Conservation (phyloP, 2,329 filamentous ascomycete species). For the Blastomyces emzantsi region DNA sequence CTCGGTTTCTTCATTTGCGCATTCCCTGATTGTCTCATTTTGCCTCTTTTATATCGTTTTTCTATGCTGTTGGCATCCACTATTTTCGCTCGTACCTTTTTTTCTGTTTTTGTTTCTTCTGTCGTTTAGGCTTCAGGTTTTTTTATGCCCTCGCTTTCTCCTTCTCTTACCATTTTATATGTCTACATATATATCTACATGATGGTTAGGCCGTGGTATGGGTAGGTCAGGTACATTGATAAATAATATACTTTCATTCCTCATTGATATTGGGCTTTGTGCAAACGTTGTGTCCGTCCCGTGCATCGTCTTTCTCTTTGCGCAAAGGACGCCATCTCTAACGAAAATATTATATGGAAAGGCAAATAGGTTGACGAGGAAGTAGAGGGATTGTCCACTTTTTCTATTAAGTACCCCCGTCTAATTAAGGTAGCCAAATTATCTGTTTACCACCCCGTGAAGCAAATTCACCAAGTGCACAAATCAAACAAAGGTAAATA, state of each 20-base stretch:
- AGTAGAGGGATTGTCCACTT: background rate
- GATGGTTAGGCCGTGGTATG: constrained; percentile 1
- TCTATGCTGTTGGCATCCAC: background rate
- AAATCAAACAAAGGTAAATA: background rate
- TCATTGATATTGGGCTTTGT: background rate
- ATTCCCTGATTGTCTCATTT: background rate
- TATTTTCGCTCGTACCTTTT: background rate
- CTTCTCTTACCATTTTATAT: background rate
- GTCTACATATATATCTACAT: background rate
- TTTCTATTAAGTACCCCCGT: background rate
- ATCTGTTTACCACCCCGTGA: background rate
- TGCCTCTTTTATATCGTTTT: constrained; percentile 1
- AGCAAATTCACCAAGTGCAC: background rate
- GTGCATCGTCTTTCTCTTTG: background rate
- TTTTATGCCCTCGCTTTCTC: background rate
- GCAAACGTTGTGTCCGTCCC: background rate
- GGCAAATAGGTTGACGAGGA: background rate
- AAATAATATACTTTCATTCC: constrained; percentile 6
- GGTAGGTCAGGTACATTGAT: constrained; percentile 6
- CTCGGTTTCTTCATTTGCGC: background rate
- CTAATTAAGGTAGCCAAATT: background rate
- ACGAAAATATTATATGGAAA: background rate
- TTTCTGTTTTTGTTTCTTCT: constrained; percentile 2
- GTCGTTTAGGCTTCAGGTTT: background rate
- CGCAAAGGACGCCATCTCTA: background rate